Evolutionary conservation across 2,329 filamentous ascomycete genomes (phyloP), one percentile per base, ranked within the genome.

Genomic region (Alternaria metachromatica): DNA sequence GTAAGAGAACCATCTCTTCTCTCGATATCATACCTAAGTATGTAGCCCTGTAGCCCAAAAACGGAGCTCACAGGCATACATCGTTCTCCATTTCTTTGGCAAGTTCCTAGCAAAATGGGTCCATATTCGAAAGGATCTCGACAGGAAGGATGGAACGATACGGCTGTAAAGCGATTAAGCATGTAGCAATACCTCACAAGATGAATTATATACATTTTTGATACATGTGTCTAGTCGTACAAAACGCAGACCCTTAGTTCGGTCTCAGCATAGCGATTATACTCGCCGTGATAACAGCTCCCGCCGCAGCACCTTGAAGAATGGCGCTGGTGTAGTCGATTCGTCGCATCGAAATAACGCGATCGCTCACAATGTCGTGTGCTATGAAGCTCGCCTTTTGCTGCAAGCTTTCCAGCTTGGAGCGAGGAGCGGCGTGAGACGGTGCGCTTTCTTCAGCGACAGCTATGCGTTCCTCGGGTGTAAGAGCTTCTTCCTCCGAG

Each of bases 301-400:
- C 83, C 12, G 79, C 79, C 7, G 82, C 81, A 51, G 81, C 82
- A 37, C 82, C 80, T 63, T 83, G 79, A n/a, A 84, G 66, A 5
- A 82, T 77, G 18, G 80, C 77, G n/a, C 79, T 79, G 3, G 83
- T 85, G 44, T 82, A 74, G 55, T 85, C 83, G 50, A 83, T 77
- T 62, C 81, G 79, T 43, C 81, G 80, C 51, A 85, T 76, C 15
- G 81, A 80, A 54, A 84, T 78, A 30, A 78, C 53, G 21, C 81
- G 77, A 53, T 84, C 81, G 70, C 82, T 84, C 68, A 84, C 78
- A 5, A 81, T 67, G 45, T 81, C 80, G 33, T 76, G 64, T 26
- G 72, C 71, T 48, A 69, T 63, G 11, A 67, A 63, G 10, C 58
- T 62, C 20, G 72, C 61, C 33, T 62, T 76, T 33, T 69, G 61